phyloP scores from a whole-genome alignment of 176 grass and related monocot genomes.

The Musa beccarii region DNA sequence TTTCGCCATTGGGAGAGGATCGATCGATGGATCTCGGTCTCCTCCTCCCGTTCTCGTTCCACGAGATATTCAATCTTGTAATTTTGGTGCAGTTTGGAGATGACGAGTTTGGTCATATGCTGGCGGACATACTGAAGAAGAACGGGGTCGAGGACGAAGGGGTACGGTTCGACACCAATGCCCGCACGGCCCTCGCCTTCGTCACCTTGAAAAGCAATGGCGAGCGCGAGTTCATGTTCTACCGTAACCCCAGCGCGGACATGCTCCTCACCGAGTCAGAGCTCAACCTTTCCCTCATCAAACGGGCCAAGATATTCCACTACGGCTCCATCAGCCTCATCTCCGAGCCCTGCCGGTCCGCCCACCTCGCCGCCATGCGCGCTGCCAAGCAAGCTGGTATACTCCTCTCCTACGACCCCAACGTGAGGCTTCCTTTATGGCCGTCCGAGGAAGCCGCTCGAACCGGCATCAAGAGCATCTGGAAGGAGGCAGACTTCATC shows the following conservation, averaged over 20 bases:
- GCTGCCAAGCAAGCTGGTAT: slow-evolving; percentile 58
- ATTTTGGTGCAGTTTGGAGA: slow-evolving; percentile 54
- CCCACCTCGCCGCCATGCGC: slow-evolving; percentile 75
- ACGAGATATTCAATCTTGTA: neutral
- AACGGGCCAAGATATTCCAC: slow-evolving; percentile 66
- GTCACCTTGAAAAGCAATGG: slow-evolving; percentile 64
- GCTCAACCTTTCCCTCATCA: slow-evolving; percentile 67
- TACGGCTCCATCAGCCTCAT: slow-evolving; percentile 92
- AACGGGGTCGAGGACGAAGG: slow-evolving; percentile 63
- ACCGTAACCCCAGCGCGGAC: slow-evolving; percentile 77
- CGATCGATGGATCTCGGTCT: neutral
- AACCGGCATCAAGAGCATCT: slow-evolving; percentile 56
- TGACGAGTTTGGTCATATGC: slow-evolving; percentile 90
- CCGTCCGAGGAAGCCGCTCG: slow-evolving; percentile 53
- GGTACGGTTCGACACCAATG: slow-evolving; percentile 57
- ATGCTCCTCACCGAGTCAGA: slow-evolving; percentile 68
- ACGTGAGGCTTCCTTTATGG: slow-evolving; percentile 80
- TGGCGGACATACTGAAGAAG: slow-evolving; percentile 71
- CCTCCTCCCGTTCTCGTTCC: neutral
- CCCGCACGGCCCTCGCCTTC: slow-evolving; percentile 74
- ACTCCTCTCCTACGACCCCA: slow-evolving; percentile 85
- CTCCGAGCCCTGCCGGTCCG: slow-evolving; percentile 60
- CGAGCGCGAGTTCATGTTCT: slow-evolving; percentile 98
- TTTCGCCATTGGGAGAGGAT: neutral
- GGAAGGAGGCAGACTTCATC: slow-evolving; percentile 92